A percentile compares a stretch with the other conserved stretches of the same genome.
Evolutionary conservation across 257 asterid genomes (phyloP).

Genomic region (Rauvolfia tetraphylla): DNA sequence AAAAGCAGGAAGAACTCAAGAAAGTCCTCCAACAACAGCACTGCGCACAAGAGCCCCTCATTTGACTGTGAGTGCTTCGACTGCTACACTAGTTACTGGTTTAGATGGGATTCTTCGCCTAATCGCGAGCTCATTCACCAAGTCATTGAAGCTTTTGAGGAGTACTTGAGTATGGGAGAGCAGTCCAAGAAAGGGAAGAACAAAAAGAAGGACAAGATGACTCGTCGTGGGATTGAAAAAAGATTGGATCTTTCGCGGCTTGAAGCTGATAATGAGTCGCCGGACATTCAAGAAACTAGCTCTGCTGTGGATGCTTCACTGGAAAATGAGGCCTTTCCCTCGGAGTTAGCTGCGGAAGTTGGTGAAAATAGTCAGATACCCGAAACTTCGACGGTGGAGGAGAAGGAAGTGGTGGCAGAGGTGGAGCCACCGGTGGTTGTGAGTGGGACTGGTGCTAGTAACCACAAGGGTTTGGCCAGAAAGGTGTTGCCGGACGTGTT

Average conservation of each 20-base stretch:
- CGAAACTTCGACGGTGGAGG: conserved; percentile 7
- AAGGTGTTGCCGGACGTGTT: conserved; percentile 85
- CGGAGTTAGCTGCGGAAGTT: conserved; percentile 4
- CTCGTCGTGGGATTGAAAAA: conserved; percentile 33
- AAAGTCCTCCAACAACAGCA: background rate
- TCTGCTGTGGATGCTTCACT: background rate
- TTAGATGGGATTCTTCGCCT: conserved; percentile 71
- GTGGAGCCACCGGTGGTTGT: conserved; percentile 26
- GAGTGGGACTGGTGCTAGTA: conserved; percentile 18
- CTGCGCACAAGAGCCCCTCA: conserved; percentile 32
- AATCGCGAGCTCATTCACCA: conserved; percentile 72
- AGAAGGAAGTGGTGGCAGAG: background rate
- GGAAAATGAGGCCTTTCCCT: conserved; percentile 1
- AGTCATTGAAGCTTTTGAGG: conserved; percentile 78
- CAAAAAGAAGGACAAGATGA: conserved; percentile 43
- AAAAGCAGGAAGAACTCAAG: conserved; percentile 28
- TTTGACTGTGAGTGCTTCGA: conserved; percentile 70
- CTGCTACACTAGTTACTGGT: conserved; percentile 74
- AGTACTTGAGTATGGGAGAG: conserved; percentile 45
- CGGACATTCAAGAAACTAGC: conserved; percentile 21
- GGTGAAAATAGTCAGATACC: conserved; percentile 6
- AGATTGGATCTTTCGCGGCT: conserved; percentile 3
- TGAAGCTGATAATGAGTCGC: conserved; percentile 2
- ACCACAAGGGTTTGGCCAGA: conserved; percentile 66
- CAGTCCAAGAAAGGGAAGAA: conserved; percentile 17